These are phyloP conservation scores for Leishmania lainsoni DNA, from an alignment of 208 protist species.

Conservation along the genomic window DNA sequence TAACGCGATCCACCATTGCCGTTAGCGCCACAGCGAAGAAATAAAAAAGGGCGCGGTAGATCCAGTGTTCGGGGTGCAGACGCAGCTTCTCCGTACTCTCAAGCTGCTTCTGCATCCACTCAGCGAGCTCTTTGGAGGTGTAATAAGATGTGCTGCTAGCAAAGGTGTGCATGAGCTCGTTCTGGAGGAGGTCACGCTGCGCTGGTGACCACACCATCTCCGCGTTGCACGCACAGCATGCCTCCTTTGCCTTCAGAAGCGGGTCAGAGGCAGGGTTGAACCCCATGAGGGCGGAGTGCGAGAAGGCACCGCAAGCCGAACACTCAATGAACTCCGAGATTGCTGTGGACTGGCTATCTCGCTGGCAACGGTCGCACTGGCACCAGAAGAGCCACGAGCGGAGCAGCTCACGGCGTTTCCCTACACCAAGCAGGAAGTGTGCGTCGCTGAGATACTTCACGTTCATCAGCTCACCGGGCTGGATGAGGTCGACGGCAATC, in stretches of 20 bases:
- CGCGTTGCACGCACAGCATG: slow-evolving; percentile 33
- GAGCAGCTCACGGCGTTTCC: slow-evolving; percentile 74
- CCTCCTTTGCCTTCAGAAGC: slow-evolving; percentile 18
- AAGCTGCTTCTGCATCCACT: slow-evolving; percentile 51
- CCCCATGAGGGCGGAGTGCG: slow-evolving; percentile 46
- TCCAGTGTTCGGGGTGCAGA: slow-evolving; percentile 68
- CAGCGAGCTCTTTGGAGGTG: slow-evolving; percentile 24
- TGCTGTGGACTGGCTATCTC: slow-evolving; percentile 40
- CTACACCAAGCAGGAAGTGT: slow-evolving; percentile 78
- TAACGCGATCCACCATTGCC: slow-evolving; percentile 27
- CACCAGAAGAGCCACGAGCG: slow-evolving; percentile 90
- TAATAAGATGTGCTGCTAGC: slow-evolving; percentile 26
- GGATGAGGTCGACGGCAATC: slow-evolving; percentile 66
- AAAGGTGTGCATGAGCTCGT: slow-evolving; percentile 37
- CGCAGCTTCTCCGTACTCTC: slow-evolving; percentile 24
- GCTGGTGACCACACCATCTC: slow-evolving; percentile 32
- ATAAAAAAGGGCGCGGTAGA: slow-evolving; percentile 66
- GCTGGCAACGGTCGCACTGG: slow-evolving; percentile 60
- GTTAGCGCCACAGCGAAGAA: slow-evolving; percentile 42
- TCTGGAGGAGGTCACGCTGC: slow-evolving; percentile 26
- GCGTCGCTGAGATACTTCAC: slow-evolving; percentile 90
- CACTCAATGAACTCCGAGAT: slow-evolving; percentile 75
- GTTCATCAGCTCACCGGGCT: slow-evolving; percentile 76
- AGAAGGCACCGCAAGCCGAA: slow-evolving; percentile 43
- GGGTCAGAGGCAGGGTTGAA: slow-evolving; percentile 32